Evolutionary conservation across 139 green algal genomes (phyloP), one percentile per base, ranked within the genome.

Genomic region (Parachlorella kessleri): DNA sequence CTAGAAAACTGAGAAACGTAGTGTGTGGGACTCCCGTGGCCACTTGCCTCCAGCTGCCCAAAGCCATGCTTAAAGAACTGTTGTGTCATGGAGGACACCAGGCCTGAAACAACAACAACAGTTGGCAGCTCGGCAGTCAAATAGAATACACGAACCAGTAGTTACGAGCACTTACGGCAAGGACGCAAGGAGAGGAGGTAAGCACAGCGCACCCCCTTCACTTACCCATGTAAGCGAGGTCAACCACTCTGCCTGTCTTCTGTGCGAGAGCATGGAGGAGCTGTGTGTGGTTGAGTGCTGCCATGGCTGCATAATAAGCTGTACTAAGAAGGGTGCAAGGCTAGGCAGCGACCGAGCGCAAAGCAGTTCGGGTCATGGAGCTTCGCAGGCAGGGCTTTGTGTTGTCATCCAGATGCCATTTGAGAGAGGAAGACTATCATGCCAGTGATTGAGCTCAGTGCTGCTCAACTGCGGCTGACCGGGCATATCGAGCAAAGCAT

Each of bases 171-270:
- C n/a, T n/a, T n/a, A n/a, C n/a, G n/a, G n/a, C n/a, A 65, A 88
- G 85, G 30, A 88, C 79, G 23, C 83, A n/a, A 4, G 73, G 32
- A 9, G 66, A 64, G 24, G n/a, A n/a, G n/a, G n/a, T n/a, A n/a
- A n/a, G n/a, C n/a, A n/a, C n/a, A n/a, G n/a, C n/a, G n/a, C n/a
- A n/a, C n/a, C n/a, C n/a, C n/a, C n/a, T n/a, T n/a, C n/a, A n/a
- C n/a, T n/a, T n/a, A n/a, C n/a, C n/a, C n/a, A n/a, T n/a, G n/a
- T 86, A 88, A 14, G 79, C 80, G 24, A 87, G 73, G 55, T 88
- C 83, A 32, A 88, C 67, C 4, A 76, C 40, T 18, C 59, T 66
- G 3, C 80, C 80, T 32, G 73, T 74, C 9, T 55, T 33, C 37
- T 79, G 30, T 32, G 42, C 83, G 35, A 64, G 70, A 21, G 10